These are phyloP conservation scores for Blastocystis sp. DNA, from an alignment of 352 stramenopile genomes.

Conservation along the genomic window DNA sequence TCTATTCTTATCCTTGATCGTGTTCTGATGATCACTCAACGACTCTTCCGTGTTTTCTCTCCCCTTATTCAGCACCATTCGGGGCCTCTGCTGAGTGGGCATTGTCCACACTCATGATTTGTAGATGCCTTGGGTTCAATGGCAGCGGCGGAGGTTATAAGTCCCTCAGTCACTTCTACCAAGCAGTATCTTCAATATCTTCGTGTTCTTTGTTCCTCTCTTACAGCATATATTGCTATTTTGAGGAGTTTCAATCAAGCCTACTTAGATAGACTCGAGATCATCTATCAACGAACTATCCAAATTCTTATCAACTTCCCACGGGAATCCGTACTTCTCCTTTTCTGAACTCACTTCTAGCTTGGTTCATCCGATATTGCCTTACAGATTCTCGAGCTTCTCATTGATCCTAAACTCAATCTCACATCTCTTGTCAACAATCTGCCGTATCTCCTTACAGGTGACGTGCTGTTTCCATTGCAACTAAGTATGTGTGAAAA, in stretches of 20 bases:
- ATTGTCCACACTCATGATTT: background rate
- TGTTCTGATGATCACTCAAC: background rate
- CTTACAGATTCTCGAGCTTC: background rate
- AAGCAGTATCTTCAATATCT: slow-evolving; percentile 51
- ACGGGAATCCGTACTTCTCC: background rate
- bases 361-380: background rate
- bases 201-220: slow-evolving; percentile 29
- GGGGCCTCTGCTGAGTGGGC: background rate
- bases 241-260: background rate
- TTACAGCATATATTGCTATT: background rate
- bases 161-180: background rate
- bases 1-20: slow-evolving; percentile 48
- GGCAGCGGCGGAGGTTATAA: background rate
- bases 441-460: background rate
- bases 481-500: background rate
- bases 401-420: background rate
- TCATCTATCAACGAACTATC: background rate
- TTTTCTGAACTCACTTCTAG: background rate
- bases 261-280: background rate
- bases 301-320: slow-evolving; percentile 46
- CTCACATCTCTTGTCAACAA: background rate
- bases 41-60: background rate
- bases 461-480: background rate
- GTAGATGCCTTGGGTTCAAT: slow-evolving; percentile 20
- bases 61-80: background rate